Base-by-base conservation (phyloP, 768 basidiomycete species). In the Rhodotorula taiwanensis region DNA sequence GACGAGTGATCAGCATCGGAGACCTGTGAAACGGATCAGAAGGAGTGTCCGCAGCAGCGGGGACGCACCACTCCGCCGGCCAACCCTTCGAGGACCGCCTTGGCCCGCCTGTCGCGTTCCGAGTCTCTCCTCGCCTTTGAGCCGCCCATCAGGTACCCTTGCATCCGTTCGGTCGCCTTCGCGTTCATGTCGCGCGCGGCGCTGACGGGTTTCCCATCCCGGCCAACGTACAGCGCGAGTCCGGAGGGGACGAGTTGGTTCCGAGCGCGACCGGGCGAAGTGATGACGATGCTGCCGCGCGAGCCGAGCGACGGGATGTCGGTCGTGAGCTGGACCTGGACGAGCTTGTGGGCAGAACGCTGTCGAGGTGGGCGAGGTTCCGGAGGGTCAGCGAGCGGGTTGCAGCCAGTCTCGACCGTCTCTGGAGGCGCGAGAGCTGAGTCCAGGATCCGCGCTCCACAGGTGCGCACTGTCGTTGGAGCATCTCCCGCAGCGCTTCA, bases 311-410 rank as follows among this genome's bases (percentile, higher is more conserved):
- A 25, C 25, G 66, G 66, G 18, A 62, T 33, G 56, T 67, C 64
- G 11, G 25, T 16, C 4, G 20, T 28, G 9, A 67, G 50, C 50
- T 67, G 39, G 41, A 67, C 54, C 21, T 62, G 54, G 49, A 67
- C 61, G 47, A 67, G 66, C 58, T 62, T 62, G 57, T 61, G 59
- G 6, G 64, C 55, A n/a, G 25, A 56, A 30, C 64, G 64, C 64
- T 65, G 42, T 16, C 43, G 13, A 41, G 5, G 5, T n/a, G 15
- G 3, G 16, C 2, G 36, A 0, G 34, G 3, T 20, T 1, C 5
- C 23, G 31, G 9, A 6, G 49, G 23, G 28, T 23, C 30, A 18
- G 31, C 16, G 49, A 15, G 25, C n/a, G 31, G 33, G 49, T 28
- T 4, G 49, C 21, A 50, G 36, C 16, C 36, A 39, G 36, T 39